These are phyloP conservation scores for Didymella sp. DNA, from an alignment of 2,329 filamentous ascomycete species.

Conservation along the genomic window DNA sequence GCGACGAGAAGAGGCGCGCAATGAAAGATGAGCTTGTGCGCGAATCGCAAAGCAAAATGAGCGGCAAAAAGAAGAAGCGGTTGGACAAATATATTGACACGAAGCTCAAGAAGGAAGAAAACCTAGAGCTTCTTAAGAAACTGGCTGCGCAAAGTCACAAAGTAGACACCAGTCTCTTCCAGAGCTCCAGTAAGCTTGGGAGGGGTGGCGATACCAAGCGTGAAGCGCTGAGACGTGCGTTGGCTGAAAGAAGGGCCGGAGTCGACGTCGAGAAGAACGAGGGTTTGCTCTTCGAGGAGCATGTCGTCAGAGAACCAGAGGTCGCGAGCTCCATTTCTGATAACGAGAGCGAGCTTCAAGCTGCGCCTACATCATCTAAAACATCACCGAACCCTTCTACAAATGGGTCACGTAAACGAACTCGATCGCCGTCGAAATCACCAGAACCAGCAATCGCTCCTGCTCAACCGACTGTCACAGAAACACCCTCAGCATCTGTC, in stretches of 20 bases:
- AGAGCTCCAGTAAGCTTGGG: constrained; percentile 79
- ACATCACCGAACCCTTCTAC: not conserved
- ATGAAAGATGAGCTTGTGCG: constrained; percentile 62
- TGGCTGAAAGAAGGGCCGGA: constrained; percentile 71
- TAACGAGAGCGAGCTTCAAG: constrained; percentile 28
- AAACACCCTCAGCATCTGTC: constrained; percentile 7
- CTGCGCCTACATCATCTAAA: constrained; percentile 1
- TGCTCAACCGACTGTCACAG: not conserved
- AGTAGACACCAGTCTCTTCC: constrained; percentile 81
- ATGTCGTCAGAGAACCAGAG: constrained; percentile 32
- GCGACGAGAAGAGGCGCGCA: constrained; percentile 59
- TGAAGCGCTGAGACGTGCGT: constrained; percentile 68
- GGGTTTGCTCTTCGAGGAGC: constrained; percentile 61
- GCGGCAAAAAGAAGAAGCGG: constrained; percentile 70
- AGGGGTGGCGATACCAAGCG: constrained; percentile 71
- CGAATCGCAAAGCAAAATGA: constrained; percentile 63
- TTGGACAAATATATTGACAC: constrained; percentile 79
- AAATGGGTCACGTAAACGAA: constrained; percentile 21
- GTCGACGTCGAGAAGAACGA: constrained; percentile 62
- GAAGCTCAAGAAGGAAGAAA: constrained; percentile 95
- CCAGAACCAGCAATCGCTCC: constrained; percentile 7
- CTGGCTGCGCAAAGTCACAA: constrained; percentile 70
- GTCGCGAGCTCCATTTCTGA: constrained; percentile 40
- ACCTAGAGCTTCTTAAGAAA: constrained; percentile 80
- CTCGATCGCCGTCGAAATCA: constrained; percentile 26